Evolutionary conservation across 2,329 filamentous ascomycete species (phyloP).

Genomic region (Xylariaceae sp.): DNA sequence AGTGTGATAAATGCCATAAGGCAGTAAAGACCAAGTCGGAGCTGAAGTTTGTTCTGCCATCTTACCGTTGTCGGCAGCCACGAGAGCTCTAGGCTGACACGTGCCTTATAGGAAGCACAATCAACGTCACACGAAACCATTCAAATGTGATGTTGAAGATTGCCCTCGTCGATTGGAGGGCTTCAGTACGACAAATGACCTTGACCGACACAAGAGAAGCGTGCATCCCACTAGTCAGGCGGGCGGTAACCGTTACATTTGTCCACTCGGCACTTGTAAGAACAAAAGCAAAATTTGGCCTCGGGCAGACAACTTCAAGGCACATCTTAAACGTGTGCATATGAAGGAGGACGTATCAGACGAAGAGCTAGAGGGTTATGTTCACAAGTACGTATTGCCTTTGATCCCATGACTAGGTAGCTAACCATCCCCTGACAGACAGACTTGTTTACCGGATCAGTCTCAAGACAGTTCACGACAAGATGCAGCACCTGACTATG

Average conservation of each 20-base stretch:
- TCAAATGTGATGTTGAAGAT: constrained; percentile 61
- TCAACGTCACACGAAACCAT: constrained; percentile 71
- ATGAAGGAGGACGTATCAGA: constrained; percentile 43
- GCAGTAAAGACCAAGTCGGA: constrained; percentile 59
- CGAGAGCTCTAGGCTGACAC: constrained; percentile 29
- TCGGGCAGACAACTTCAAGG: constrained; percentile 83
- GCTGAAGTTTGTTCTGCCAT: constrained; percentile 53
- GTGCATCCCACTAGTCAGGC: constrained; percentile 63
- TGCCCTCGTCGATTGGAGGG: constrained; percentile 68
- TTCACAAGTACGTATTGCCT: constrained; percentile 35
- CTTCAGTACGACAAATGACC: constrained; percentile 81
- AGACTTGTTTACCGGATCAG: not conserved
- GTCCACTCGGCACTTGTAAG: constrained; percentile 61
- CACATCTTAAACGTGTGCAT: constrained; percentile 77
- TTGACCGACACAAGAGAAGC: constrained; percentile 77
- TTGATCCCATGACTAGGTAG: constrained; percentile 1
- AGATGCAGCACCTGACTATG: constrained; percentile 9
- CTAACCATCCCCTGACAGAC: constrained; percentile 25
- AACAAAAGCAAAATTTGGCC: constrained; percentile 75
- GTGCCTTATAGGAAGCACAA: constrained; percentile 69
- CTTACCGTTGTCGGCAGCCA: not conserved
- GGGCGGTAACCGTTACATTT: constrained; percentile 62
- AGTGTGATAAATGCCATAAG: constrained; percentile 49
- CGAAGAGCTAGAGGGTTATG: constrained; percentile 47
- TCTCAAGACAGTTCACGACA: constrained; percentile 12